A percentile compares a stretch with the other conserved stretches of the same genome.
Evolutionary conservation across 257 asterid species (phyloP).

Genomic region (Cinchona pubescens): DNA sequence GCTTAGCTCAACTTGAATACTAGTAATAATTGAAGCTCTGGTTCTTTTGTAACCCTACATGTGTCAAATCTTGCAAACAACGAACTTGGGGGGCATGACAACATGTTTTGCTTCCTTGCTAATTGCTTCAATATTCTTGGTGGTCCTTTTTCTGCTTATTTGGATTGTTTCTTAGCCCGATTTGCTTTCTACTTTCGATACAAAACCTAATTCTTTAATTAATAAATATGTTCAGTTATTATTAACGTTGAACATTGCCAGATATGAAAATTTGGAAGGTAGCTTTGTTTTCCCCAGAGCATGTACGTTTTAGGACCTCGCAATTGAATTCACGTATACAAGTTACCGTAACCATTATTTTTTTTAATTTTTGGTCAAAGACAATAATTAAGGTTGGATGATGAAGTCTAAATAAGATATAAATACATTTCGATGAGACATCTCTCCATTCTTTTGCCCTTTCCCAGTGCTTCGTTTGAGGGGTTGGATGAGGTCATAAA

Average conservation of each 20-base stretch:
- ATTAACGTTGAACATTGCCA: not conserved
- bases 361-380: not conserved
- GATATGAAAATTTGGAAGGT: not conserved
- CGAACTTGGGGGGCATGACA: conserved; percentile 1
- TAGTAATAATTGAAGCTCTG: not conserved
- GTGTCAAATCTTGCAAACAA: not conserved
- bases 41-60: conserved; percentile 1
- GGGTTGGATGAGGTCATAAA: too few species aligned
- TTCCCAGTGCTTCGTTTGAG: not conserved
- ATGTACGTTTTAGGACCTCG: not conserved
- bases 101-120: not conserved
- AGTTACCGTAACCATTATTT: not conserved
- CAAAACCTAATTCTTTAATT: not conserved
- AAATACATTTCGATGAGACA: not conserved
- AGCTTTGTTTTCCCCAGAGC: not conserved
- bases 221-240: not conserved
- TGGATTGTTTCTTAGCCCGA: not conserved
- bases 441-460: not conserved
- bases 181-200: not conserved
- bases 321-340: not conserved
- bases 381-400: too few species aligned
- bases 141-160: not conserved
- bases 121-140: not conserved
- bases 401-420: too few species aligned
- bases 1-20: not conserved